Evolutionary conservation across 2,329 filamentous ascomycete genomes (phyloP).

Genomic region (Aspergillus bombycis): DNA sequence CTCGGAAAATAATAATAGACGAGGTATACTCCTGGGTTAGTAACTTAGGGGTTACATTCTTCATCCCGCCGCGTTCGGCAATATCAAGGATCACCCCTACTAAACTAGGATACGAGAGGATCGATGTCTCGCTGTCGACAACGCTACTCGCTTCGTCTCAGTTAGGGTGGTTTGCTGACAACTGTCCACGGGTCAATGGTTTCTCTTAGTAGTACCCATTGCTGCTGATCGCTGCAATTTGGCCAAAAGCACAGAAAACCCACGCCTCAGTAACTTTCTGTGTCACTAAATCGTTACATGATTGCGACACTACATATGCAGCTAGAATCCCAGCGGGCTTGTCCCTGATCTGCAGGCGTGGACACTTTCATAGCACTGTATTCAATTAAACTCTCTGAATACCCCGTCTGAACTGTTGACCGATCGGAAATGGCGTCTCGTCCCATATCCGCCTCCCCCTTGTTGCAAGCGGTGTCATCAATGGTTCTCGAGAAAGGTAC

Average conservation of each 20-base stretch:
- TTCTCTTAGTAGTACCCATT: not conserved
- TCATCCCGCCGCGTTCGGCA: not conserved
- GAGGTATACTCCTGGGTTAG: not conserved
- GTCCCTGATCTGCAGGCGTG: not conserved
- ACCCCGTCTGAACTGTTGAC: not conserved
- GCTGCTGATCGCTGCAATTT: not conserved
- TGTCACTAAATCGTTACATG: not conserved
- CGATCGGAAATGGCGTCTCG: conserved; percentile 11
- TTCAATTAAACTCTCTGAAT: not conserved
- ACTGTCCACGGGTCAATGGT: not conserved
- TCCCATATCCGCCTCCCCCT: conserved; percentile 5
- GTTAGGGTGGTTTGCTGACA: not conserved
- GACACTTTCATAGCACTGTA: not conserved
- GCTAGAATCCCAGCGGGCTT: not conserved
- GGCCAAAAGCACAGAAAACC: not conserved
- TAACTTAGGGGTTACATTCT: not conserved
- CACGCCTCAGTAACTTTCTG: not conserved
- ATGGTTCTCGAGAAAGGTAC: conserved; percentile 15
- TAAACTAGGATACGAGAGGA: not conserved
- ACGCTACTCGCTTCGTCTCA: not conserved
- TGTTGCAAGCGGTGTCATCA: conserved; percentile 21
- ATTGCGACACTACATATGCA: conserved; percentile 5
- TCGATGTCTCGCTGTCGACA: not conserved
- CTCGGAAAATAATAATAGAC: not conserved
- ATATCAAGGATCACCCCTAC: not conserved